Evolutionary conservation across 176 grass and related monocot genomes (phyloP).

Genomic region (Ampelocalamus luodianensis): DNA sequence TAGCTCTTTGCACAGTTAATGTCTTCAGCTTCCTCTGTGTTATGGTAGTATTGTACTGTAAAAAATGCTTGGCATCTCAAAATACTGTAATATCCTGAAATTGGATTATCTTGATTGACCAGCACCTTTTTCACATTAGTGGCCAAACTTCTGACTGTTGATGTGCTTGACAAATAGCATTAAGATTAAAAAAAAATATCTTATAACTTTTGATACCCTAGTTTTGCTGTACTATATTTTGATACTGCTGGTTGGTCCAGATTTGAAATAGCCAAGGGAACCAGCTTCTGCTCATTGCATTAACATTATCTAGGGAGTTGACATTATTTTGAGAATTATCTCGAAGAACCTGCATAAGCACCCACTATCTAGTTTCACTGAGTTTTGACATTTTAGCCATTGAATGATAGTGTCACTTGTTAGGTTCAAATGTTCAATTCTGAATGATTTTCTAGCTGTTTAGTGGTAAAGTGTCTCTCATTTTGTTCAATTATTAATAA

Average conservation of each 20-base stretch:
- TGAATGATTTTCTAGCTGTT: background rate
- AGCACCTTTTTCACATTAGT: constrained; percentile 41
- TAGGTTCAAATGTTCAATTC: background rate
- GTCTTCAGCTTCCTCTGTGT: background rate
- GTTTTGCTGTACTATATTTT: background rate
- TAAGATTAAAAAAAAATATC: constrained; percentile 4
- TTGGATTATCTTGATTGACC: constrained; percentile 44
- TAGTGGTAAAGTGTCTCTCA: background rate
- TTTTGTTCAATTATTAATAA: background rate
- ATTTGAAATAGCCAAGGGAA: background rate
- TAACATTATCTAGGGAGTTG: background rate
- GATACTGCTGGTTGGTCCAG: background rate
- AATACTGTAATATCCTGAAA: constrained; percentile 48
- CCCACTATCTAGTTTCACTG: background rate
- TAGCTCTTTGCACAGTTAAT: constrained; percentile 18
- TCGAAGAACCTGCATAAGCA: background rate
- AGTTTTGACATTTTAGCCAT: background rate
- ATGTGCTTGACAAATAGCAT: background rate
- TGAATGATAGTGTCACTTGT: background rate
- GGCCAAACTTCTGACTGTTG: constrained; percentile 45
- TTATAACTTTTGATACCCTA: constrained; percentile 2
- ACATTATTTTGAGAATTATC: background rate
- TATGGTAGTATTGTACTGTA: background rate
- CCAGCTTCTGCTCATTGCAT: background rate
- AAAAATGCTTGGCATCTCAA: constrained; percentile 51